Evolutionary conservation across 768 basidiomycete species (phyloP).

Genomic region (Pholiota conissans): DNA sequence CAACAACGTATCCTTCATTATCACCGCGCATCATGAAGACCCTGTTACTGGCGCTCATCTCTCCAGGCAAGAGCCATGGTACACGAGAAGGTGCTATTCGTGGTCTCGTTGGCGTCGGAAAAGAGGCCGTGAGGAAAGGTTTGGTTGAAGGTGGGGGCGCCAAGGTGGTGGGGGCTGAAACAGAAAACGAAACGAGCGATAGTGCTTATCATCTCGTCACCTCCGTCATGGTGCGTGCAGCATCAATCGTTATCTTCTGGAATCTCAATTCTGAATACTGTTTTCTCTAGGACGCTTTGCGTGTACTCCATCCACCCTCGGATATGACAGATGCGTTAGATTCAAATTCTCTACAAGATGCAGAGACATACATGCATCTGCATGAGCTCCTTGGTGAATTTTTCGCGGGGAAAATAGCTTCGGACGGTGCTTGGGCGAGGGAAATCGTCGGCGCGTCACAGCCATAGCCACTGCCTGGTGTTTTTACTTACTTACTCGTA

Average conservation of each 20-base stretch:
- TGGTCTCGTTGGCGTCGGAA: conserved; percentile 81
- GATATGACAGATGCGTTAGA: conserved; percentile 63
- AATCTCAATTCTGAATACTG: neutral
- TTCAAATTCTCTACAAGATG: conserved; percentile 45
- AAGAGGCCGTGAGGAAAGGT: conserved; percentile 82
- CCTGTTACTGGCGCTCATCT: conserved; percentile 81
- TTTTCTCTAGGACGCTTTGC: conserved; percentile 29
- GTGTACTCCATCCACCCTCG: conserved; percentile 56
- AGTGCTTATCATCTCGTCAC: conserved; percentile 50
- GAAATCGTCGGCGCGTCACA: conserved; percentile 46
- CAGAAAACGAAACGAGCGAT: conserved; percentile 31
- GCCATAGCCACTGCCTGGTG: conserved; percentile 6
- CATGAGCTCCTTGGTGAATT: conserved; percentile 58
- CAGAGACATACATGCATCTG: conserved; percentile 43
- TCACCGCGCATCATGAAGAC: conserved; percentile 93
- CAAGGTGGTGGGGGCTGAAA: conserved; percentile 71
- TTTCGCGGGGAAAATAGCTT: conserved; percentile 56
- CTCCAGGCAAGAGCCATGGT: conserved; percentile 68
- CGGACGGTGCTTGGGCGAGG: conserved; percentile 66
- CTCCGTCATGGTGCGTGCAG: conserved; percentile 57
- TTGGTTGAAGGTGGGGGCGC: conserved; percentile 81
- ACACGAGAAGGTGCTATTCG: conserved; percentile 90
- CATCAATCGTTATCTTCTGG: neutral
- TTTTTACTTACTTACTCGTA: neutral
- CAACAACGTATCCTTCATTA: conserved; percentile 86